Conservation (phyloP, 2,329 filamentous ascomycete genomes). For the Metarhizium robertsii region DNA sequence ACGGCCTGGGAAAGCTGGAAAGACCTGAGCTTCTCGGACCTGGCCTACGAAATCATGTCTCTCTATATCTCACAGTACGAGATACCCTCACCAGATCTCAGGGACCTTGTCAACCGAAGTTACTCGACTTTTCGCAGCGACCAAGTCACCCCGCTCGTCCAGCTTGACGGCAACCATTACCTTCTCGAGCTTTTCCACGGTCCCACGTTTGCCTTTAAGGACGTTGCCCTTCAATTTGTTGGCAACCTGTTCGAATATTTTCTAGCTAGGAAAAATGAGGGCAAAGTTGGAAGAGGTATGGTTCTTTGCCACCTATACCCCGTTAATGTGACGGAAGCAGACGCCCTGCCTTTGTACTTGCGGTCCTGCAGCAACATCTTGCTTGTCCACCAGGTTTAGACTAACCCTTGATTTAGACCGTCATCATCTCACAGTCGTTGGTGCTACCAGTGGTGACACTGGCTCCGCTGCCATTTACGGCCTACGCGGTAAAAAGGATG, state of each 20-base stretch:
- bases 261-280: slow-evolving; percentile 61
- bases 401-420: slow-evolving; percentile 38
- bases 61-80: slow-evolving; percentile 80
- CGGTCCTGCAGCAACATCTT: background rate
- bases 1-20: slow-evolving; percentile 49
- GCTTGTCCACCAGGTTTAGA: background rate
- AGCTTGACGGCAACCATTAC: slow-evolving; percentile 68
- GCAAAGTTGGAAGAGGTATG: slow-evolving; percentile 50
- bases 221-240: slow-evolving; percentile 88
- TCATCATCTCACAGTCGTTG: slow-evolving; percentile 78
- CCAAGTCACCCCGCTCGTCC: slow-evolving; percentile 69
- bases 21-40: slow-evolving; percentile 67
- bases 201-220: slow-evolving; percentile 92
- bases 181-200: slow-evolving; percentile 94
- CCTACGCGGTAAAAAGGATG: slow-evolving; percentile 89
- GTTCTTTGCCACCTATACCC: background rate
- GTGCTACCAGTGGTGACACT: slow-evolving; percentile 80
- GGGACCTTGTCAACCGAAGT: slow-evolving; percentile 71
- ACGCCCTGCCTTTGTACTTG: background rate
- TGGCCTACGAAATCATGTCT: slow-evolving; percentile 77
- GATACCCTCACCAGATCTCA: slow-evolving; percentile 72
- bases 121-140: slow-evolving; percentile 82
- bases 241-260: slow-evolving; percentile 96
- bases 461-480: slow-evolving; percentile 96
- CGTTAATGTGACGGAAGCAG: background rate